Conservation (phyloP, 1,139 yeast species). For the Nakaseomyces glabratus region DNA sequence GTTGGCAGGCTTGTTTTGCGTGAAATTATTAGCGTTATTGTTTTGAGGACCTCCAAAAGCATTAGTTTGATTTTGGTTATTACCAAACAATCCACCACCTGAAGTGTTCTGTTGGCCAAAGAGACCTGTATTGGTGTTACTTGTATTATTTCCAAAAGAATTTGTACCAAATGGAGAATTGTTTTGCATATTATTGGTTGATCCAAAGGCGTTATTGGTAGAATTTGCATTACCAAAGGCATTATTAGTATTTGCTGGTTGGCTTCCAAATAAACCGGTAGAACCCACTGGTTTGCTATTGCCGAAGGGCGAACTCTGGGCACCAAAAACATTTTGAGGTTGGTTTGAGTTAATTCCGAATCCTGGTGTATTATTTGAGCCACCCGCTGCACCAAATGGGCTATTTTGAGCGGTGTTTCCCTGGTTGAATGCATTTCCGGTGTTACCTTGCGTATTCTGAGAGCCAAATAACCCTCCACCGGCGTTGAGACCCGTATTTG, state of each 20-base stretch:
- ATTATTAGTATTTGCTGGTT: conserved; percentile 8
- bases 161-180: conserved; percentile 29
- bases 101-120: conserved; percentile 24
- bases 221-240: conserved; percentile 11
- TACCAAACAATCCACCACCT: conserved; percentile 5
- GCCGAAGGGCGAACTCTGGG: conserved; percentile 17
- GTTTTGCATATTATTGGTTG: conserved; percentile 15
- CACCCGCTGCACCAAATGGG: conserved; percentile 15
- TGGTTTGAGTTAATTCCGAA: conserved; percentile 23
- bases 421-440: conserved; percentile 27
- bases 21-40: conserved; percentile 24
- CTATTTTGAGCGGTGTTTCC: conserved; percentile 20
- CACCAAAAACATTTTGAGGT: conserved; percentile 3
- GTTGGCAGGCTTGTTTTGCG: conserved; percentile 24
- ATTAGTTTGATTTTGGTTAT: conserved; percentile 5
- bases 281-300: not conserved
- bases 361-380: conserved; percentile 16
- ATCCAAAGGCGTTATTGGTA: conserved; percentile 8
- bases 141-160: conserved; percentile 13
- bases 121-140: conserved; percentile 27
- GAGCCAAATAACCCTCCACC: conserved; percentile 18
- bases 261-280: conserved; percentile 9
- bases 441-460: conserved; percentile 9
- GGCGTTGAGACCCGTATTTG: conserved; percentile 5
- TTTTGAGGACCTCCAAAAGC: conserved; percentile 10